Percentiles rank a stretch among this genome's conserved stretches.
These are phyloP conservation scores for Epichloe glyceriae DNA, from an alignment of 2,329 filamentous ascomycete species.

Conservation along the genomic window DNA sequence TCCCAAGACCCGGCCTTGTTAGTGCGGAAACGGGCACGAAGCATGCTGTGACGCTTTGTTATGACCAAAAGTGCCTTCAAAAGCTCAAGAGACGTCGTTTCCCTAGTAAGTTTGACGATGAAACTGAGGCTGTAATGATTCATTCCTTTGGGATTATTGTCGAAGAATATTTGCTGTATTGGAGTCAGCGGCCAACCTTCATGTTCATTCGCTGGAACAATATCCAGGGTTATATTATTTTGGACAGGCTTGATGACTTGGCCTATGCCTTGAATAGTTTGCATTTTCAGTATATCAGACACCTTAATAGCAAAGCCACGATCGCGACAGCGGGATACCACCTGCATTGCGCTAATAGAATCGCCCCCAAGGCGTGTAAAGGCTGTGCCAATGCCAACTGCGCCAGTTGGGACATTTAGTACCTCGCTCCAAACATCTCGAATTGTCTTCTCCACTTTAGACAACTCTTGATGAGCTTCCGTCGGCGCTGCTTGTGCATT, in stretches of 20 bases:
- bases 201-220: too few relatives aligned
- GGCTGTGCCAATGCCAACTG: background rate
- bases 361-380: slow-evolving; percentile 12
- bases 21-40: slow-evolving; percentile 20
- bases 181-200: background rate
- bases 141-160: slow-evolving; percentile 9
- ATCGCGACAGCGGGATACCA: slow-evolving; percentile 25
- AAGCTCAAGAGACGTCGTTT: background rate
- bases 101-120: slow-evolving; percentile 14
- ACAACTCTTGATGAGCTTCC: background rate
- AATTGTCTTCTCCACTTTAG: background rate
- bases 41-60: slow-evolving; percentile 22
- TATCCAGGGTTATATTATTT: background rate
- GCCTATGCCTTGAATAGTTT: background rate
- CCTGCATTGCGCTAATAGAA: slow-evolving; percentile 30
- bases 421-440: background rate
- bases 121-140: slow-evolving; percentile 33
- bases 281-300: slow-evolving; percentile 17
- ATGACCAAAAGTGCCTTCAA: slow-evolving; percentile 12
- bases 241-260: background rate
- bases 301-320: slow-evolving; percentile 18
- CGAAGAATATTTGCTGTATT: background rate
- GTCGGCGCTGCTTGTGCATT: background rate
- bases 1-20: slow-evolving; percentile 7
- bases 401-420: background rate